phyloP scores from a whole-genome alignment of 1,139 yeast genomes.

The Chernovozyma sophiae-reginae region DNA sequence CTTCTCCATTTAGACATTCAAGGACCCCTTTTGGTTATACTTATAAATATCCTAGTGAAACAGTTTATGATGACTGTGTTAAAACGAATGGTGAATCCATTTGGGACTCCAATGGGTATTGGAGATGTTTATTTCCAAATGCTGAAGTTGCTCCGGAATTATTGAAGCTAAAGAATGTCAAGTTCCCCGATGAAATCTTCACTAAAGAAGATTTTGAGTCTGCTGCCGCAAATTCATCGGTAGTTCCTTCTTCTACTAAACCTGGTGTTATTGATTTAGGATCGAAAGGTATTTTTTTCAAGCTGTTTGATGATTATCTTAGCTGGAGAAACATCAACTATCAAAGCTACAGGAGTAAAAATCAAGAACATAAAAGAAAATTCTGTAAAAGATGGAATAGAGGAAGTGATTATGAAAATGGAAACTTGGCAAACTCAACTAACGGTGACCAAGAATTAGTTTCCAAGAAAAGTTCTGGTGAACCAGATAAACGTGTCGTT shows the following conservation, averaged over 20 bases:
- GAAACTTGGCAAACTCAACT: conserved; percentile 7
- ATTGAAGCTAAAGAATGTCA: conserved; percentile 25
- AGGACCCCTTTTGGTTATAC: conserved; percentile 49
- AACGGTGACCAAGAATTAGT: conserved; percentile 27
- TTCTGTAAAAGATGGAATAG: not conserved
- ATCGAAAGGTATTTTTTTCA: conserved; percentile 43
- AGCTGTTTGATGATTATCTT: conserved; percentile 59
- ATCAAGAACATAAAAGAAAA: not conserved
- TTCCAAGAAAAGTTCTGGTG: not conserved
- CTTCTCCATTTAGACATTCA: not conserved
- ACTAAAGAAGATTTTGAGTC: conserved; percentile 48
- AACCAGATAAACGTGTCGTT: conserved; percentile 22
- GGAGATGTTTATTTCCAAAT: conserved; percentile 84
- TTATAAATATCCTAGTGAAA: conserved; percentile 58
- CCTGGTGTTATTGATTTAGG: conserved; percentile 34
- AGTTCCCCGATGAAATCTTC: conserved; percentile 28
- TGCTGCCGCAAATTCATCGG: not conserved
- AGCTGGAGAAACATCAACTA: conserved; percentile 59
- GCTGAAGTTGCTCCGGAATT: conserved; percentile 36
- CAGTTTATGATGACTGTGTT: conserved; percentile 60
- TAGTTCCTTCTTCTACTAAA: conserved; percentile 7
- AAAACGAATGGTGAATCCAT: conserved; percentile 62
- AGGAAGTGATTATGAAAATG: conserved; percentile 8
- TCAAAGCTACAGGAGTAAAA: conserved; percentile 27
- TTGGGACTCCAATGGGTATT: conserved; percentile 78